phyloP scores from a whole-genome alignment of 1,284 basidiomycete genomes.

The Bondarzewia mesenterica region DNA sequence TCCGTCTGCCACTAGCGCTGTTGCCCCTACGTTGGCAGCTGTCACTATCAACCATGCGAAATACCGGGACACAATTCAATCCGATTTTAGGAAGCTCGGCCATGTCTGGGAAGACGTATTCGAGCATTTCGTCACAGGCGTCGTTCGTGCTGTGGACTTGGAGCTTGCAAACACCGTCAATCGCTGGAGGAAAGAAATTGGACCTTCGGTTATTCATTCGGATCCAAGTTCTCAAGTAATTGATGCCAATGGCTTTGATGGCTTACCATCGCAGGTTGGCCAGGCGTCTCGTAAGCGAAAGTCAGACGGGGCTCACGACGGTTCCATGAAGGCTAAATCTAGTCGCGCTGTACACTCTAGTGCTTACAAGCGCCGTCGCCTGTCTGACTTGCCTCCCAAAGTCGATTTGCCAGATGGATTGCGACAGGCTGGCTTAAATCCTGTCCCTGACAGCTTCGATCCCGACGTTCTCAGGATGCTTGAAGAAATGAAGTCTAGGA shows the following conservation, averaged over 20 bases:
- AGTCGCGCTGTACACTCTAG: background rate
- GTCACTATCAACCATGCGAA: constrained; percentile 34
- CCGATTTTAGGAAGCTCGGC: constrained; percentile 29
- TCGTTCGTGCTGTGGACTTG: constrained; percentile 30
- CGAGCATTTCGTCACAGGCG: constrained; percentile 29
- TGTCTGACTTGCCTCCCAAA: background rate
- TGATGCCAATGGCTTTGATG: background rate
- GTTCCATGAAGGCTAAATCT: background rate
- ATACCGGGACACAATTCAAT: constrained; percentile 32
- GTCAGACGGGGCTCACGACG: background rate
- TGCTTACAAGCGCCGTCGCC: background rate
- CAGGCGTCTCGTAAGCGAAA: background rate
- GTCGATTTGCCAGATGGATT: background rate
- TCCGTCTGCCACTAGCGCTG: constrained; percentile 27
- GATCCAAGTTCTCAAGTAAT: background rate
- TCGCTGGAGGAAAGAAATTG: constrained; percentile 27
- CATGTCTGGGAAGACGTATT: constrained; percentile 37
- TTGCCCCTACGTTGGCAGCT: constrained; percentile 36
- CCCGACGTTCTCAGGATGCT: constrained; percentile 11
- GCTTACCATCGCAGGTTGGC: background rate
- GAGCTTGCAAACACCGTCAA: constrained; percentile 28
- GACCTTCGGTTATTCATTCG: constrained; percentile 6
- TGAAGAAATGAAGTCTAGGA: background rate
- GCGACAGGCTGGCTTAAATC: background rate
- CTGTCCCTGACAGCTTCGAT: constrained; percentile 3